Percentiles rank a stretch among this genome's conserved stretches.
These are phyloP conservation scores for Pseudomonodictys pantanalensis DNA, from an alignment of 495 filamentous ascomycete species.

Conservation along the genomic window DNA sequence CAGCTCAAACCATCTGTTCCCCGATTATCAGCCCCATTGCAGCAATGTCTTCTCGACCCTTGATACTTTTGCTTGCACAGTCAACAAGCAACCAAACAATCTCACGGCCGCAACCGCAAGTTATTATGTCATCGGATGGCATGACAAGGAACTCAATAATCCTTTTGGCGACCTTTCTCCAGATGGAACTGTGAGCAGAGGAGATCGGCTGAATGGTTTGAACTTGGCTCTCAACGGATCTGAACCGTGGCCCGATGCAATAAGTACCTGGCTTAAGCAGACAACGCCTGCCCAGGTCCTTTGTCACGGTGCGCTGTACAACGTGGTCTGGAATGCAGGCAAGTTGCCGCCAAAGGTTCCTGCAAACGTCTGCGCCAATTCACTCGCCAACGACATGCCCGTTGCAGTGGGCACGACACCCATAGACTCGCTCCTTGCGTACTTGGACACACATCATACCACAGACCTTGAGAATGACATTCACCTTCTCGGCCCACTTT, in stretches of 20 bases:
- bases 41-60: slow-evolving; percentile 52
- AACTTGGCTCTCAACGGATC: neutral
- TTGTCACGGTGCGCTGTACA: slow-evolving; percentile 51
- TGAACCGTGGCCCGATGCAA: neutral
- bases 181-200: neutral
- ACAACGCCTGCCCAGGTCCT: neutral
- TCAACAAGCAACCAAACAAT: no score
- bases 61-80: slow-evolving; percentile 47
- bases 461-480: neutral
- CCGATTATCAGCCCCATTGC: slow-evolving; percentile 39
- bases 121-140: slow-evolving; percentile 56
- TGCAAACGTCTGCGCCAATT: neutral
- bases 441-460: neutral
- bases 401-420: slow-evolving; percentile 4
- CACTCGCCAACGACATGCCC: neutral
- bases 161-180: slow-evolving; percentile 1
- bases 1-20: slow-evolving; percentile 49
- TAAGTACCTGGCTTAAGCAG: slow-evolving; percentile 6
- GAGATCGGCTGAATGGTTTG: neutral
- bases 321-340: slow-evolving; percentile 42
- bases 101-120: slow-evolving; percentile 36
- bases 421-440: neutral
- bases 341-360: slow-evolving; percentile 5
- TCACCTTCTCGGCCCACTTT: neutral
- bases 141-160: no score